These are phyloP conservation scores for Phialophora tarda DNA, from an alignment of 2,329 filamentous ascomycete genomes.

Conservation along the genomic window DNA sequence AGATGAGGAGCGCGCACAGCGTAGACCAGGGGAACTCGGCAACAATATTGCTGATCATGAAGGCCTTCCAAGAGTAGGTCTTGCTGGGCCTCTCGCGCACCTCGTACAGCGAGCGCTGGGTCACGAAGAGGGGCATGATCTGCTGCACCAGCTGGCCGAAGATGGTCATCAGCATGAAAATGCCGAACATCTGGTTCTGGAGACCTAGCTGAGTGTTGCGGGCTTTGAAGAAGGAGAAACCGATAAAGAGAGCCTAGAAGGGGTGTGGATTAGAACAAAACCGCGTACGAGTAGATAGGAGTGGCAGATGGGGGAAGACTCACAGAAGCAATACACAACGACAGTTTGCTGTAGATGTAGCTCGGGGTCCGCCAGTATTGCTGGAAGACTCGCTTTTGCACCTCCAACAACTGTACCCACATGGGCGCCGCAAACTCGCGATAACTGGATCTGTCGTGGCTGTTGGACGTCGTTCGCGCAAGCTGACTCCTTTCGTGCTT, in stretches of 20 bases:
- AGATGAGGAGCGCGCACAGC: conserved; percentile 67
- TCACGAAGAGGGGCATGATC: conserved; percentile 65
- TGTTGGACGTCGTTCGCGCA: conserved; percentile 47
- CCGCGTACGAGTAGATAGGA: neutral
- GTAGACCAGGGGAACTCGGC: conserved; percentile 73
- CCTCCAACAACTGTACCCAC: conserved; percentile 67
- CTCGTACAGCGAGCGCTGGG: conserved; percentile 65
- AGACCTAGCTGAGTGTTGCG: conserved; percentile 77
- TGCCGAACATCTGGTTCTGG: conserved; percentile 88
- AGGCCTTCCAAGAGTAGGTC: conserved; percentile 75
- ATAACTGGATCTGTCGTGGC: conserved; percentile 59
- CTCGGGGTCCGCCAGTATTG: conserved; percentile 90
- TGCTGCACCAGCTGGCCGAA: conserved; percentile 66
- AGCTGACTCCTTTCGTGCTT: conserved; percentile 56
- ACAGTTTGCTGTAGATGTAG: conserved; percentile 84
- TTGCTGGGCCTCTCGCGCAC: conserved; percentile 68
- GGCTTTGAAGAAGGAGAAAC: conserved; percentile 80
- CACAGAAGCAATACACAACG: conserved; percentile 65
- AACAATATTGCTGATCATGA: conserved; percentile 72
- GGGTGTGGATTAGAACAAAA: neutral
- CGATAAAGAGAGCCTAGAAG: conserved; percentile 71
- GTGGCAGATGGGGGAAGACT: conserved; percentile 6
- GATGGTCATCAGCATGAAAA: conserved; percentile 84
- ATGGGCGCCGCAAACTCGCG: conserved; percentile 84
- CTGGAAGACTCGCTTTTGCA: conserved; percentile 77